These are phyloP conservation scores for Malus hybrid DNA, from an alignment of 331 rosid species.

Conservation along the genomic window DNA sequence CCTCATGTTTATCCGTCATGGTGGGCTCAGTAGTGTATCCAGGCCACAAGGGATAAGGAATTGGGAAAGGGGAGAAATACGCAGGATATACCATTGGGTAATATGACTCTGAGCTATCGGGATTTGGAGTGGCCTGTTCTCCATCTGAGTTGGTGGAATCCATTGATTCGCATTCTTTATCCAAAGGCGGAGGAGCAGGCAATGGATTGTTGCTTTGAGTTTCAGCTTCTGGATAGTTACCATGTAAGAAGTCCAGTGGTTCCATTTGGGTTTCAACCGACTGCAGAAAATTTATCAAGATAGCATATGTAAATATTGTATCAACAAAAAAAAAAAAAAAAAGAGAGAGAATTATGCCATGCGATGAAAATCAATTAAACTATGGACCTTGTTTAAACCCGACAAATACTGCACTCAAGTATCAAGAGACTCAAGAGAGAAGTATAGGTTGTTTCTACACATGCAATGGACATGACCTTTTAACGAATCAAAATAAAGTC, in stretches of 20 bases:
- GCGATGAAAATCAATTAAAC: neutral
- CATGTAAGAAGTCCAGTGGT: conserved; percentile 59
- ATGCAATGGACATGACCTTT: neutral
- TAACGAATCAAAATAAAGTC: neutral
- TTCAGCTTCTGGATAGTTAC: conserved; percentile 39
- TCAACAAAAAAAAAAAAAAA: neutral
- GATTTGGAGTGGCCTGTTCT: conserved; percentile 46
- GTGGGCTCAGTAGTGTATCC: conserved; percentile 46
- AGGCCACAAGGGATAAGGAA: conserved; percentile 71
- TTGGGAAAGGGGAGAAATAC: conserved; percentile 62
- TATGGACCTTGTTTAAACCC: neutral
- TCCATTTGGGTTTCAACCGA: conserved; percentile 49
- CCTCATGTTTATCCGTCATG: conserved; percentile 56
- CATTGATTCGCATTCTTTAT: conserved; percentile 95
- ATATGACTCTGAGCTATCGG: conserved; percentile 36
- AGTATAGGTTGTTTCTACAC: neutral
- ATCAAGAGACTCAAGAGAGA: neutral
- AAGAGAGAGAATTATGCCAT: neutral
- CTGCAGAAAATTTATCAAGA: conserved; percentile 34
- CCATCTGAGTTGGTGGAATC: conserved; percentile 89
- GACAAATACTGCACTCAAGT: neutral
- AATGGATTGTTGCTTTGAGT: conserved; percentile 52
- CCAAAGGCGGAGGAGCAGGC: conserved; percentile 73
- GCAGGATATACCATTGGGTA: conserved; percentile 77
- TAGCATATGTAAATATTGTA: neutral